Conservation (phyloP, 2,329 filamentous ascomycete genomes). For the Neopestalotiopsis sp. region DNA sequence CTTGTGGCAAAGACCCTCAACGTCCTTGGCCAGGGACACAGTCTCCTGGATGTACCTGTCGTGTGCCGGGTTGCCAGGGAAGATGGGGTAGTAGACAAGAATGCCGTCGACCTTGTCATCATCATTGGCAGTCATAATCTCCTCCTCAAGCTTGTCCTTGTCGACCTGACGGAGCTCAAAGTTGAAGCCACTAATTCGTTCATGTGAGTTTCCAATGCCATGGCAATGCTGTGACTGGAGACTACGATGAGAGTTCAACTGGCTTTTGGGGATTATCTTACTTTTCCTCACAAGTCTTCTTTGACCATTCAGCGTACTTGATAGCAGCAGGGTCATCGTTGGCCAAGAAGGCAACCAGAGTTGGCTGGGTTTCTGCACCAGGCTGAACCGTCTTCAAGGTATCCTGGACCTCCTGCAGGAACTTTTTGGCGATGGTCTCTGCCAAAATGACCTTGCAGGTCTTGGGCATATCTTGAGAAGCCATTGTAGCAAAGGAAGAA, state of each 20-base stretch:
- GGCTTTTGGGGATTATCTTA: conserved; percentile 56
- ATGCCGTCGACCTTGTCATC: conserved; percentile 82
- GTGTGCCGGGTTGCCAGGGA: conserved; percentile 77
- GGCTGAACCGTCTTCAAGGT: conserved; percentile 74
- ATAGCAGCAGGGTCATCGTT: conserved; percentile 89
- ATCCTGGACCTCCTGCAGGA: conserved; percentile 78
- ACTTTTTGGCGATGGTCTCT: conserved; percentile 81
- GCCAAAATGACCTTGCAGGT: conserved; percentile 94
- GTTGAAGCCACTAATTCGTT: conserved; percentile 73
- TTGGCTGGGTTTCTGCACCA: conserved; percentile 61
- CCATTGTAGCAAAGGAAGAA: conserved; percentile 32
- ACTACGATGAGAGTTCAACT: neutral
- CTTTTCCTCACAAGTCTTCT: conserved; percentile 96
- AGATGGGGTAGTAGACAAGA: conserved; percentile 98
- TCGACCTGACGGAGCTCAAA: conserved; percentile 85
- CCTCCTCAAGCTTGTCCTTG: conserved; percentile 89
- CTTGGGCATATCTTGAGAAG: conserved; percentile 53
- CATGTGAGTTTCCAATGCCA: conserved; percentile 18
- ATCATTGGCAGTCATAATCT: conserved; percentile 82
- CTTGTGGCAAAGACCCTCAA: conserved; percentile 91
- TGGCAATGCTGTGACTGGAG: neutral
- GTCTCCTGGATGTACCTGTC: conserved; percentile 97
- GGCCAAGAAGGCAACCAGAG: conserved; percentile 88
- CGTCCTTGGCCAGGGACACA: conserved; percentile 87
- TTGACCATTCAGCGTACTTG: conserved; percentile 96